phyloP scores from a whole-genome alignment of 331 rosid genomes.

The Quercus lobata region DNA sequence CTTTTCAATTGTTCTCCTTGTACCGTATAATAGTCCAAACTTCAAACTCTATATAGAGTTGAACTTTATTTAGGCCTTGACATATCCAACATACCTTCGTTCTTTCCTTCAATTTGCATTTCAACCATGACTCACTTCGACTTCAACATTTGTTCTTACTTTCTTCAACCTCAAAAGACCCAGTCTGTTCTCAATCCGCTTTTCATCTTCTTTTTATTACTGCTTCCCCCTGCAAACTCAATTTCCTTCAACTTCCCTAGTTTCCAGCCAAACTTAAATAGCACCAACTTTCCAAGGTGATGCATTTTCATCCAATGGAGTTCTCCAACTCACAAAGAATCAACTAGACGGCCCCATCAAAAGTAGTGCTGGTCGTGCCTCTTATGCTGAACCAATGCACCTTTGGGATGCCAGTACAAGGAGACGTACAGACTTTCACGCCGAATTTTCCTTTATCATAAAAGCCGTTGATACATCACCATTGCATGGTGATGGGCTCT shows the following conservation, averaged over 20 bases:
- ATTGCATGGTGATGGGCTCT: slow-evolving; percentile 39
- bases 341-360: slow-evolving; percentile 30
- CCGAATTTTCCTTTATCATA: slow-evolving; percentile 52
- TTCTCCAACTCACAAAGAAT: slow-evolving; percentile 52
- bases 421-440: slow-evolving; percentile 37
- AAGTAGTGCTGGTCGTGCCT: slow-evolving; percentile 40
- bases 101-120: not conserved
- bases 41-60: not conserved
- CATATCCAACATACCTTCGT: not conserved
- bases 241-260: slow-evolving; percentile 41
- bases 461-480: not conserved
- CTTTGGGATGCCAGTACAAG: slow-evolving; percentile 40
- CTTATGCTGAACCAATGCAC: slow-evolving; percentile 27
- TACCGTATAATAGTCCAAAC: too few species aligned
- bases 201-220: slow-evolving; percentile 10
- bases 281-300: slow-evolving; percentile 38
- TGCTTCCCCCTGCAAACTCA: slow-evolving; percentile 20
- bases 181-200: not conserved
- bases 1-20: too few species aligned
- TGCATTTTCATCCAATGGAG: slow-evolving; percentile 37
- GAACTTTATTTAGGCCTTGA: not conserved
- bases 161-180: not conserved
- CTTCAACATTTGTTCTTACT: not conserved
- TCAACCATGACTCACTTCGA: slow-evolving; percentile 3
- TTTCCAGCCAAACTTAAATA: slow-evolving; percentile 25